Base-by-base conservation (phyloP, 768 basidiomycete genomes). In the Vararia minispora region DNA sequence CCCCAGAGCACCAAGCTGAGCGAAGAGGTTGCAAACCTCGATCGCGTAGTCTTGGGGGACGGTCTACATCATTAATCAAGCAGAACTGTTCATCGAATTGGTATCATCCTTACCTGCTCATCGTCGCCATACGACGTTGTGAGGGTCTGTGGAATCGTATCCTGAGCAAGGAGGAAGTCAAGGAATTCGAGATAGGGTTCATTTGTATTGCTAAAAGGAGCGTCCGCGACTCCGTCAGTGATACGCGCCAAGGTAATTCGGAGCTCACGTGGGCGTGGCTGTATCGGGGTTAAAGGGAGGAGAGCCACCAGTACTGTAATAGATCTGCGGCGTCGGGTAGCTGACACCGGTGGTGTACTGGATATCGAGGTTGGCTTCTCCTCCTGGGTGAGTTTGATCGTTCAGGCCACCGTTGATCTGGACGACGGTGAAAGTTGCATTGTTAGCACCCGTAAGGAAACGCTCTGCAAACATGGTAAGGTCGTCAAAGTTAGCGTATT, bases 351-450 rank as follows among this genome's bases (percentile, higher is more conserved):
- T 44, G 46, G 52, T 52, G 41, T 49, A 48, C 37, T 45, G 45
- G 41, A 35, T 30, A 35, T 28, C 7, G 0, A 33, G 20, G 36
- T 38, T 44, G 10, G 55, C 58, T 56, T 79, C 76, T 0, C 66
- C 59, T 44, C 76, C 75, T 18, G 78, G 76, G 4, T 63, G 50
- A 9, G 41, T 59, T 51, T 79, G 76, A 48, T 69, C 49, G 48
- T 79, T 65, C 12, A 40, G 47, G 16, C 59, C 59, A n/a, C 57
- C 56, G 34, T 61, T 59, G 25, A 59, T 49, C 21, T 43, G 43
- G 5, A 55, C 54, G 12, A 44, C 44, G 3, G 46, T 46, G 46
- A 60, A 59, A 6, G 43, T 48, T 11, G 28, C 37, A 14, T 52
- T 51, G 7, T 46, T 53, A 26, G 43, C 76, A 69, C 74, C 73